Conservation (phyloP, 495 filamentous ascomycete species). For the Daldinia childiae region DNA sequence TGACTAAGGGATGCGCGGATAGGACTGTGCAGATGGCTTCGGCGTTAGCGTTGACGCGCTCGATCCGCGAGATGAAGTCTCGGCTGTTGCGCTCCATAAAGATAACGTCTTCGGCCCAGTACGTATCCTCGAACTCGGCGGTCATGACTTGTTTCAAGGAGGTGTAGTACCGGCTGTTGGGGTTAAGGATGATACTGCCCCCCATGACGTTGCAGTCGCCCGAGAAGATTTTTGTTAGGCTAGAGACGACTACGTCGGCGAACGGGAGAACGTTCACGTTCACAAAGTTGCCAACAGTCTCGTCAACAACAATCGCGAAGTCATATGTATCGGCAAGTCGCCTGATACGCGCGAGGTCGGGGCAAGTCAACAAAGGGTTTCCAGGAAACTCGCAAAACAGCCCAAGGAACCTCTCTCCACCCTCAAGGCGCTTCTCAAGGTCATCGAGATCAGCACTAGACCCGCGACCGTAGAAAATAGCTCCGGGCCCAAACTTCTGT, state of each 20-base stretch:
- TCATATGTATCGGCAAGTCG: slow-evolving; percentile 81
- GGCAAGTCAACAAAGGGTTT: slow-evolving; percentile 87
- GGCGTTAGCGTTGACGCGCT: slow-evolving; percentile 85
- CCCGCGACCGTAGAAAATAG: slow-evolving; percentile 88
- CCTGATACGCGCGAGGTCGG: slow-evolving; percentile 83
- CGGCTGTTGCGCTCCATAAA: slow-evolving; percentile 97
- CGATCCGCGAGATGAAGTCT: slow-evolving; percentile 85
- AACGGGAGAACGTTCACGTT: slow-evolving; percentile 92
- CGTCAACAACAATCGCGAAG: slow-evolving; percentile 92
- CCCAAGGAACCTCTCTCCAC: slow-evolving; percentile 80
- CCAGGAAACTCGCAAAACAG: slow-evolving; percentile 95
- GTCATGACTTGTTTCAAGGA: slow-evolving; percentile 69
- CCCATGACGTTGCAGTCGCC: slow-evolving; percentile 99
- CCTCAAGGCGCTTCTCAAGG: slow-evolving; percentile 73
- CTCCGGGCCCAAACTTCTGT: slow-evolving; percentile 93
- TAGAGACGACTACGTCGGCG: slow-evolving; percentile 91
- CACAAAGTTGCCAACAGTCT: slow-evolving; percentile 95
- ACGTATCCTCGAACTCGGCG: slow-evolving; percentile 81
- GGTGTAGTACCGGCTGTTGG: slow-evolving; percentile 74
- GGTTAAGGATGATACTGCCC: slow-evolving; percentile 87
- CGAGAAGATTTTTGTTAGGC: slow-evolving; percentile 95
- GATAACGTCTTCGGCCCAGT: slow-evolving; percentile 92
- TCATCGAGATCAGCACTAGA: slow-evolving; percentile 85
- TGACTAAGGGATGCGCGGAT: slow-evolving; percentile 65
- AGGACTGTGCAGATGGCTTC: slow-evolving; percentile 82